Percentiles rank a stretch among this genome's conserved stretches.
These are phyloP conservation scores for Pythium dissimile DNA, from an alignment of 352 stramenopile genomes.

Conservation along the genomic window DNA sequence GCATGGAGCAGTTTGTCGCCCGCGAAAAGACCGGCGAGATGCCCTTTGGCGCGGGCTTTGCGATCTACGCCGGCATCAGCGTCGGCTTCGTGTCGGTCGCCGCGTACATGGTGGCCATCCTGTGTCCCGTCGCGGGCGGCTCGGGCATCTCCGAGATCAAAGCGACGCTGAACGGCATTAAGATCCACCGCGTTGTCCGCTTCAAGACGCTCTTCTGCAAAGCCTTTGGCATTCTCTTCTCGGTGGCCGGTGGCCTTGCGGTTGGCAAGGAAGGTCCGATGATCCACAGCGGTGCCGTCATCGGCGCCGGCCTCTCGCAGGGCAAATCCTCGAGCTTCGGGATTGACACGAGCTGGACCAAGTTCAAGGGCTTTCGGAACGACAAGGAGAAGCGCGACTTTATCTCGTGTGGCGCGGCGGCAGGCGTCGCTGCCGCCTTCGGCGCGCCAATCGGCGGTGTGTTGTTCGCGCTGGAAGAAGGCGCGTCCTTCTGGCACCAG, in stretches of 20 bases:
- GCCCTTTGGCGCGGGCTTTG: constrained; percentile 77
- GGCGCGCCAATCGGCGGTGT: constrained; percentile 97
- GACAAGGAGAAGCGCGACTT: constrained; percentile 97
- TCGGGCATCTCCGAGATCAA: constrained; percentile 99
- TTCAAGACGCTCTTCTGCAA: constrained; percentile 97
- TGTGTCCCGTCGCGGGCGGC: constrained; percentile 93
- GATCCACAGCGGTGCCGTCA: constrained; percentile 89
- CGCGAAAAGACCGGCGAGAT: constrained; percentile 40
- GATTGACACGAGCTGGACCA: constrained; percentile 85
- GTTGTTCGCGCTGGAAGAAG: constrained; percentile 97
- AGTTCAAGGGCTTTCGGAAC: constrained; percentile 92
- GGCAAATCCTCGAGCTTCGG: constrained; percentile 88
- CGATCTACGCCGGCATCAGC: constrained; percentile 90
- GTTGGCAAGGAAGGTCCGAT: constrained; percentile 90
- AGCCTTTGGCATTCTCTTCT: constrained; percentile 89
- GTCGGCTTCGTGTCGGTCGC: constrained; percentile 91
- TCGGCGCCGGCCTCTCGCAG: constrained; percentile 95
- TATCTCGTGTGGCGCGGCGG: constrained; percentile 95
- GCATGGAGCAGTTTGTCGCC: constrained; percentile 84
- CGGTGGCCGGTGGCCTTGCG: constrained; percentile 66
- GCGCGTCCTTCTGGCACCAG: constrained; percentile 97
- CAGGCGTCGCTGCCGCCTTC: constrained; percentile 97
- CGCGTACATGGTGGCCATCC: constrained; percentile 88
- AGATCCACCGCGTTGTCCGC: constrained; percentile 94
- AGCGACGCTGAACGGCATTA: constrained; percentile 97